These are phyloP conservation scores for Apiospora saccharicola DNA, from an alignment of 2,329 filamentous ascomycete species.

Conservation along the genomic window DNA sequence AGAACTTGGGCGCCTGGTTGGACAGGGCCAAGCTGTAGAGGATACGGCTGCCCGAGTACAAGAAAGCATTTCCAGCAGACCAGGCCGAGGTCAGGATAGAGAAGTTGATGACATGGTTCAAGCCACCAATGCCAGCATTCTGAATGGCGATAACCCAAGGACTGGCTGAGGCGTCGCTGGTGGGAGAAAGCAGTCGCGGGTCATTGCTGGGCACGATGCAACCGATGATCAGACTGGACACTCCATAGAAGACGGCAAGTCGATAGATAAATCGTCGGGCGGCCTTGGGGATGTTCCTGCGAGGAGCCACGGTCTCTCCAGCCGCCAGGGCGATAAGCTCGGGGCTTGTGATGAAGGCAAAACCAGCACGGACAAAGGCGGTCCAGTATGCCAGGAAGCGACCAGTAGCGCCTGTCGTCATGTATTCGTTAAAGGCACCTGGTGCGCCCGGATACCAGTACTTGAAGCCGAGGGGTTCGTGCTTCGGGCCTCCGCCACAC, in stretches of 20 bases:
- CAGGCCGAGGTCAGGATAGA: slow-evolving; percentile 72
- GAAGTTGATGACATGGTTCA: slow-evolving; percentile 73
- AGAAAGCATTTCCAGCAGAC: slow-evolving; percentile 67
- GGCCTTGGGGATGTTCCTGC: slow-evolving; percentile 71
- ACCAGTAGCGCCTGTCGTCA: slow-evolving; percentile 54
- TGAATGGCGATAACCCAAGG: slow-evolving; percentile 74
- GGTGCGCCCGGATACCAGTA: slow-evolving; percentile 53
- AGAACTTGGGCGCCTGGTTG: slow-evolving; percentile 69
- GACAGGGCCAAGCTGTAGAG: slow-evolving; percentile 73
- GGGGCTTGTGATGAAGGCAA: slow-evolving; percentile 68
- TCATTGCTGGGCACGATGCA: slow-evolving; percentile 72
- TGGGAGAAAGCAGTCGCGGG: slow-evolving; percentile 61
- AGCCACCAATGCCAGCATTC: slow-evolving; percentile 66
- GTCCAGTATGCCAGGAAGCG: slow-evolving; percentile 67
- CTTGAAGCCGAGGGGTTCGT: slow-evolving; percentile 56
- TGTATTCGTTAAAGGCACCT: slow-evolving; percentile 56
- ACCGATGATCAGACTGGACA: slow-evolving; percentile 68
- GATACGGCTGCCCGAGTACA: slow-evolving; percentile 74
- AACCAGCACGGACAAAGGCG: slow-evolving; percentile 64
- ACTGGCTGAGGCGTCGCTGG: slow-evolving; percentile 66
- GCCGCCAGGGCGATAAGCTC: slow-evolving; percentile 71
- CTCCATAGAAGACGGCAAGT: slow-evolving; percentile 68
- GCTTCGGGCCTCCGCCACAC: slow-evolving; percentile 61
- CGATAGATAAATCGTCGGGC: slow-evolving; percentile 68
- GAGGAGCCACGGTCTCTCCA: slow-evolving; percentile 69